Conservation (phyloP, 768 basidiomycete species). For the Pisolithus sp. region DNA sequence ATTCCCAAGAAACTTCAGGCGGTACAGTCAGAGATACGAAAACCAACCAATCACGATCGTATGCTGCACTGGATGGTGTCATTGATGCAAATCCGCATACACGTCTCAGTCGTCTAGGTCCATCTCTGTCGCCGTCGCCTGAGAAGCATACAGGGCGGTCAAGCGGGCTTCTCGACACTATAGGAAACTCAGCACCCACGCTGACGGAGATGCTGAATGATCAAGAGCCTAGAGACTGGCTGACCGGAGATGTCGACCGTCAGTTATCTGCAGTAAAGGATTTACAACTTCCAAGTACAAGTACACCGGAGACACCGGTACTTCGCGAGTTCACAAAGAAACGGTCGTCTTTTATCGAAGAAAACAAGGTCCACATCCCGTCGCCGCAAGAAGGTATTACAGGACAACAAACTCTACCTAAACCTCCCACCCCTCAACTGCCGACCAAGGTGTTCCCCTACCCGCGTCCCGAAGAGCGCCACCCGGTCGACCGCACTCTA, state of each 20-base stretch:
- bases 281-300: conserved; percentile 6
- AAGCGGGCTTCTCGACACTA: conserved; percentile 15
- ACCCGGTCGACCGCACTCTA: conserved; percentile 6
- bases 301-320: conserved; percentile 36
- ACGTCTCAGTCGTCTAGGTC: conserved; percentile 14
- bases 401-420: conserved; percentile 11
- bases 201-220: conserved; percentile 13
- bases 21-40: conserved; percentile 41
- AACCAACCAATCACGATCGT: conserved; percentile 4
- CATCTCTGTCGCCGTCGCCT: conserved; percentile 39
- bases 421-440: conserved; percentile 13
- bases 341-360: conserved; percentile 61
- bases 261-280: conserved; percentile 14
- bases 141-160: conserved; percentile 35
- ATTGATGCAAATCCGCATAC: conserved; percentile 11
- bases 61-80: conserved; percentile 11
- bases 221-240: conserved; percentile 54
- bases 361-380: conserved; percentile 26
- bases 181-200: conserved; percentile 4
- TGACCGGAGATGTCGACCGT: conserved; percentile 63
- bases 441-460: conserved; percentile 11
- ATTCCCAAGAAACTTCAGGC: conserved; percentile 54
- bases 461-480: conserved; percentile 34
- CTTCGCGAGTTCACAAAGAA: conserved; percentile 69
- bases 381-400: conserved; percentile 30